phyloP scores from a whole-genome alignment of 108 stramenopile genomes.

The Aureococcus anophagefferens region DNA sequence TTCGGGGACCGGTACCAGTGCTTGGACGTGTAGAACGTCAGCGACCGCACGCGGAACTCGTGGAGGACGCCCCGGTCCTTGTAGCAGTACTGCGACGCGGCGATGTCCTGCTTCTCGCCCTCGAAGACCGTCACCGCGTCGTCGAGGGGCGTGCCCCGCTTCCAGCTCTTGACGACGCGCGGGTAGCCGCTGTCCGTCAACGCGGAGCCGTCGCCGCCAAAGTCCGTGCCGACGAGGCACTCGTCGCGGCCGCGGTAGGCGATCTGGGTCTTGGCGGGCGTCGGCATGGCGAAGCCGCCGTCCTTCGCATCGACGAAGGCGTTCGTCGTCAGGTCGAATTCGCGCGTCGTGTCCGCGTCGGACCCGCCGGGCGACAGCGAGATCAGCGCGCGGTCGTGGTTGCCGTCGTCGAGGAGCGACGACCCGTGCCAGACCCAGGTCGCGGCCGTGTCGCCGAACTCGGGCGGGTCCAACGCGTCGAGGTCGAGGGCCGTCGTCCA shows the following conservation, averaged over 20 bases:
- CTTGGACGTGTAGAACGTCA: constrained; percentile 69
- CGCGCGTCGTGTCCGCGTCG: constrained; percentile 72
- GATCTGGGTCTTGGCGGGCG: too few species aligned
- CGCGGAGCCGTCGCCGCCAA: constrained; percentile 49
- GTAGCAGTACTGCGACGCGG: constrained; percentile 51
- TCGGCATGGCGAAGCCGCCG: constrained; percentile 2
- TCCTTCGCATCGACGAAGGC: constrained; percentile 59
- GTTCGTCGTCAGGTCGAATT: constrained; percentile 65
- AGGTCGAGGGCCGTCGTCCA: constrained; percentile 78
- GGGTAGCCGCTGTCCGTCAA: constrained; percentile 77
- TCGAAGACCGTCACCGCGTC: constrained; percentile 74
- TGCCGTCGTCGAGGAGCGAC: constrained; percentile 16
- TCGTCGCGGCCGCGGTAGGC: too few species aligned
- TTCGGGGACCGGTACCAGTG: neutral
- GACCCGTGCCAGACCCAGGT: constrained; percentile 81
- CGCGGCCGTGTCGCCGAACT: constrained; percentile 23
- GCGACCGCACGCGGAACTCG: constrained; percentile 52
- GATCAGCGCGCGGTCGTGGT: constrained; percentile 37
- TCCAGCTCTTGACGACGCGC: constrained; percentile 72
- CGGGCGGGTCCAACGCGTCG: constrained; percentile 55
- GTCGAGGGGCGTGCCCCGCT: constrained; percentile 66
- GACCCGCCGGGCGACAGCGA: constrained; percentile 71
- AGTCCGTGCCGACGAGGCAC: constrained; percentile 29
- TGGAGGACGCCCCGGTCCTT: constrained; percentile 59
- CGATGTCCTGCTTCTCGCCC: constrained; percentile 72